Conservation (phyloP, 2,329 filamentous ascomycete species). For the Teratosphaeria destructans region DNA sequence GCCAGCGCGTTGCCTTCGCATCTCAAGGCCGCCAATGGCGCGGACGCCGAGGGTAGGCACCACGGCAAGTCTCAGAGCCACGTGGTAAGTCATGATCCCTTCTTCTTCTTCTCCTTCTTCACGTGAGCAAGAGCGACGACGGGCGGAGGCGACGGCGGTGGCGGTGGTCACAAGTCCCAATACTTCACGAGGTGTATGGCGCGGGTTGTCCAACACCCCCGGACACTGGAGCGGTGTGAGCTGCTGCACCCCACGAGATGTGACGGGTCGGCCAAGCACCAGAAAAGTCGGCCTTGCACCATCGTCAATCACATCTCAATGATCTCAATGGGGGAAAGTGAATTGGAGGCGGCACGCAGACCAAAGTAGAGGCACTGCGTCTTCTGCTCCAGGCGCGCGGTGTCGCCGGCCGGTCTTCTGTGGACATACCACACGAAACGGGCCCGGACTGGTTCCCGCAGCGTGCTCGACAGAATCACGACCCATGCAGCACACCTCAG, state of each 20-base stretch:
- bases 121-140: neutral
- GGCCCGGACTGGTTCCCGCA: neutral
- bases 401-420: neutral
- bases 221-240: neutral
- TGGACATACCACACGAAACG: neutral
- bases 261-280: neutral
- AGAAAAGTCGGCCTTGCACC: neutral
- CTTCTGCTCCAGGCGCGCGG: neutral
- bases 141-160: neutral
- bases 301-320: neutral
- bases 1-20: constrained; percentile 66
- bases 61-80: constrained; percentile 80
- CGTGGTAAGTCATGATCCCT: constrained; percentile 52
- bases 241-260: neutral
- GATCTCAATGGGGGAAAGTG: neutral
- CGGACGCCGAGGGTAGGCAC: constrained; percentile 45
- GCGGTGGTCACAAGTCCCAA: neutral
- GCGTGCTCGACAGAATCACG: neutral
- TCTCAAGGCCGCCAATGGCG: constrained; percentile 51
- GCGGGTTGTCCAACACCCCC: neutral
- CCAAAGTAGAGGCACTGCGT: neutral
- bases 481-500: neutral
- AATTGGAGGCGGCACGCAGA: neutral
- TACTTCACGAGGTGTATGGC: neutral
- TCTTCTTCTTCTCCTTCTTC: neutral